These are phyloP conservation scores for Suillus fuscotomentosus DNA, from an alignment of 768 basidiomycete genomes.

Conservation along the genomic window DNA sequence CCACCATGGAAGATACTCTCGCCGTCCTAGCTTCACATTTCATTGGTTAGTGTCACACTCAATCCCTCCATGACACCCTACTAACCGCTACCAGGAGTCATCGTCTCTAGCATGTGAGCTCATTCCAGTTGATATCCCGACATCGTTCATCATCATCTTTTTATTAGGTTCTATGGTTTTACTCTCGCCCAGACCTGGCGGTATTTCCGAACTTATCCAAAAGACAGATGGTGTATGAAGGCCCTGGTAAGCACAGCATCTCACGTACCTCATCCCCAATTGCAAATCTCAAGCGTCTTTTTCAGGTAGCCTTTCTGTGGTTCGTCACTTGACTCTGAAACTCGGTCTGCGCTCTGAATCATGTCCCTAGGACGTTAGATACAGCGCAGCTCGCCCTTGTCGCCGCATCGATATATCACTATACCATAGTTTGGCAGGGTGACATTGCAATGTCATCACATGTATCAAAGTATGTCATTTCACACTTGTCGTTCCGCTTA, in stretches of 20 bases:
- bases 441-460: constrained; percentile 21
- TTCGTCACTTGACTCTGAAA: constrained; percentile 1
- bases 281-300: not conserved
- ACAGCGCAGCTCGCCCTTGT: constrained; percentile 30
- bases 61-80: not conserved
- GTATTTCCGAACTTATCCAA: constrained; percentile 31
- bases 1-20: constrained; percentile 16
- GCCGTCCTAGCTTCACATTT: constrained; percentile 28
- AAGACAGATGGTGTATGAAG: constrained; percentile 30
- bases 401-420: constrained; percentile 30
- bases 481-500: not conserved
- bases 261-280: not conserved
- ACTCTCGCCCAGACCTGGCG: constrained; percentile 34
- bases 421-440: constrained; percentile 29
- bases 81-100: constrained; percentile 25
- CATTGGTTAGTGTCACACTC: constrained; percentile 16
- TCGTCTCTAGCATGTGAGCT: constrained; percentile 32
- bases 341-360: not conserved
- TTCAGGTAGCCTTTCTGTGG: constrained; percentile 30
- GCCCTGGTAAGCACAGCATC: constrained; percentile 21
- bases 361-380: constrained; percentile 19
- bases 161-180: constrained; percentile 32
- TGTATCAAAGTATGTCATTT: constrained; percentile 25
- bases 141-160: not conserved
- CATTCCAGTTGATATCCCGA: not conserved